These are phyloP conservation scores for Plasmodium fragile DNA, from an alignment of 169 alveolate genomes.

Conservation along the genomic window DNA sequence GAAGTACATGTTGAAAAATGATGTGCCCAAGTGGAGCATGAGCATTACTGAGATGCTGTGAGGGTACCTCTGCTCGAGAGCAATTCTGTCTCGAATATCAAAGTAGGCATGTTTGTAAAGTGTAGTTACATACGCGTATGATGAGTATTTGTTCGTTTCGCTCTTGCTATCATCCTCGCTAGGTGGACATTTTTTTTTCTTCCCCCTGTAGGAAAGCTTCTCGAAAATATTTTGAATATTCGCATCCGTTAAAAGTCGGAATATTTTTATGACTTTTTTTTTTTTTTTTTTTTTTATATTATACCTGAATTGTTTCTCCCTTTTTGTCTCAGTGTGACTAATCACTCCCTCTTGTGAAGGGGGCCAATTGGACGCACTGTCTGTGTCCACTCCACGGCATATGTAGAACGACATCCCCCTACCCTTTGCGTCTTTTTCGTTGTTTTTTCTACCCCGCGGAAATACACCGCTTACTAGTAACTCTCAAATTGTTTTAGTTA, in stretches of 20 bases:
- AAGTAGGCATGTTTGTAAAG: background rate
- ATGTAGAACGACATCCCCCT: background rate
- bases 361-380: background rate
- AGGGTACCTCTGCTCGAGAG: background rate
- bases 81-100: background rate
- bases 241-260: background rate
- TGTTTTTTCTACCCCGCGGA: background rate
- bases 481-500: background rate
- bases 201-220: background rate
- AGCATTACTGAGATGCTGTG: slow-evolving; percentile 51
- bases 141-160: background rate
- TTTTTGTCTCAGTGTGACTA: background rate
- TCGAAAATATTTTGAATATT: background rate
- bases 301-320: background rate
- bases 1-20: slow-evolving; percentile 41
- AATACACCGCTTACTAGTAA: background rate
- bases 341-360: background rate
- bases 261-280: background rate
- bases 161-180: background rate
- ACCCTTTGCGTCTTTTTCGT: background rate
- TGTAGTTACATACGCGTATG: background rate
- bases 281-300: background rate
- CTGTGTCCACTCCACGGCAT: background rate
- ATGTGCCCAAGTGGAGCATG: slow-evolving; percentile 28
- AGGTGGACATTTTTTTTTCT: background rate